Percentiles rank a stretch among this genome's conserved stretches.
Conservation (phyloP, 768 basidiomycete species). For the Botryobasidium botryosum region DNA sequence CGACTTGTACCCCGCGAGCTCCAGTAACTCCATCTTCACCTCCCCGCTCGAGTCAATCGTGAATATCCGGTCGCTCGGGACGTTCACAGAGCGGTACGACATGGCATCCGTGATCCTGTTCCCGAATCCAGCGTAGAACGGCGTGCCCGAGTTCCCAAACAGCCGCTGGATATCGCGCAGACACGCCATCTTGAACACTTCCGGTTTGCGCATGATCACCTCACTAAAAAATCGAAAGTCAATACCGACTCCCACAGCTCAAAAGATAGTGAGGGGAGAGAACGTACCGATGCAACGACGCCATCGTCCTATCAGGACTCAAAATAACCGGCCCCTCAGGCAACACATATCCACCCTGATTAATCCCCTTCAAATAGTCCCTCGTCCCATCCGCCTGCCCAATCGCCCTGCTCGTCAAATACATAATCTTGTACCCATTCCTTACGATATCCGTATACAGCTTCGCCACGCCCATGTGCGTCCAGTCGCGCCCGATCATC, state of each 20-base stretch:
- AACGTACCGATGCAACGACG: conserved; percentile 76
- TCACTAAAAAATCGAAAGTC: conserved; percentile 36
- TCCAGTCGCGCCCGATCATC: conserved; percentile 97
- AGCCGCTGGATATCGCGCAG: conserved; percentile 83
- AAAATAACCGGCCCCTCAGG: conserved; percentile 97
- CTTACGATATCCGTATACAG: conserved; percentile 88
- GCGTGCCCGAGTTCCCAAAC: conserved; percentile 49
- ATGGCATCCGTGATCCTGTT: conserved; percentile 97
- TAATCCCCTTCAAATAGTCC: conserved; percentile 86
- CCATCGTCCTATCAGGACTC: conserved; percentile 93
- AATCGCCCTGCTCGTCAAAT: conserved; percentile 90
- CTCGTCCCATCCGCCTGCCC: conserved; percentile 95
- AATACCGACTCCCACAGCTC: background rate
- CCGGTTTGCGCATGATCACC: conserved; percentile 97
- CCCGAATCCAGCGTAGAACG: conserved; percentile 96
- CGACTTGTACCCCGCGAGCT: conserved; percentile 91
- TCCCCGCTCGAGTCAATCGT: conserved; percentile 91
- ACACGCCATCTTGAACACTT: conserved; percentile 99
- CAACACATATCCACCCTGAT: conserved; percentile 89
- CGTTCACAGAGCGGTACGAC: conserved; percentile 91
- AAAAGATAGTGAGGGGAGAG: background rate
- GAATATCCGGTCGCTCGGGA: conserved; percentile 88
- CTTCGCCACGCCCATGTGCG: conserved; percentile 91
- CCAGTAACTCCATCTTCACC: conserved; percentile 94
- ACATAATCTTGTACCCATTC: conserved; percentile 97